These are phyloP conservation scores for Ascochyta clinopodiicola DNA, from an alignment of 2,329 filamentous ascomycete genomes.

Conservation along the genomic window DNA sequence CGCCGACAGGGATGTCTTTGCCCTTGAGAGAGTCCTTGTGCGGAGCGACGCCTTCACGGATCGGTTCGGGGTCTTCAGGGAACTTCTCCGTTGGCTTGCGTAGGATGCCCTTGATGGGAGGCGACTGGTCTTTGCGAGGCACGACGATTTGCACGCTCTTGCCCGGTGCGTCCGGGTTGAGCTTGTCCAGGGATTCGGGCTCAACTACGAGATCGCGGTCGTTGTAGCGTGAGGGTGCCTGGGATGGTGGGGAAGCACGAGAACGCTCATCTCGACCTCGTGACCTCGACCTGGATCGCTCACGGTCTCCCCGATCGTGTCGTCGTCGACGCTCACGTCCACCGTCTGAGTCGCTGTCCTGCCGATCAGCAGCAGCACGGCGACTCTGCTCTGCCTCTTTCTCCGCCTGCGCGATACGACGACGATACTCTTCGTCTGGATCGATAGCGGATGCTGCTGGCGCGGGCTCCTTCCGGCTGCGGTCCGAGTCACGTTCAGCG, in stretches of 20 bases:
- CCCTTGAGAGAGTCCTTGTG: slow-evolving; percentile 81
- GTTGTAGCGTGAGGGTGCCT: slow-evolving; percentile 33
- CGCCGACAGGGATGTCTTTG: slow-evolving; percentile 73
- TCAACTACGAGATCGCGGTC: slow-evolving; percentile 45
- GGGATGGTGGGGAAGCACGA: slow-evolving; percentile 31
- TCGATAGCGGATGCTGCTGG: slow-evolving; percentile 47
- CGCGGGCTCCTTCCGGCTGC: slow-evolving; percentile 37
- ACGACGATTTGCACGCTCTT: slow-evolving; percentile 67
- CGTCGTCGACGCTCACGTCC: slow-evolving; percentile 45
- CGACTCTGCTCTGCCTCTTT: slow-evolving; percentile 53
- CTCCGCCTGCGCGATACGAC: slow-evolving; percentile 55
- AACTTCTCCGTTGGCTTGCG: slow-evolving; percentile 83
- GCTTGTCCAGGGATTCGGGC: slow-evolving; percentile 37
- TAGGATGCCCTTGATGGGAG: slow-evolving; percentile 77
- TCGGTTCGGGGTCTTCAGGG: slow-evolving; percentile 81
- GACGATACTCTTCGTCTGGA: slow-evolving; percentile 59
- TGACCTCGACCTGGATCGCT: slow-evolving; percentile 26
- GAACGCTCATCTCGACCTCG: slow-evolving; percentile 37
- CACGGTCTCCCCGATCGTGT: slow-evolving; percentile 38
- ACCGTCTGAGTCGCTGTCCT: slow-evolving; percentile 42
- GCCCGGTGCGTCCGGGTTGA: slow-evolving; percentile 27
- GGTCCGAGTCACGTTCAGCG: slow-evolving; percentile 44
- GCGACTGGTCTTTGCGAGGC: slow-evolving; percentile 72
- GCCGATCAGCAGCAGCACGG: slow-evolving; percentile 34
- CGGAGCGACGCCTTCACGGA: slow-evolving; percentile 91